These are phyloP conservation scores for Aspergillus hancockii DNA, from an alignment of 495 filamentous ascomycete species.

Conservation along the genomic window DNA sequence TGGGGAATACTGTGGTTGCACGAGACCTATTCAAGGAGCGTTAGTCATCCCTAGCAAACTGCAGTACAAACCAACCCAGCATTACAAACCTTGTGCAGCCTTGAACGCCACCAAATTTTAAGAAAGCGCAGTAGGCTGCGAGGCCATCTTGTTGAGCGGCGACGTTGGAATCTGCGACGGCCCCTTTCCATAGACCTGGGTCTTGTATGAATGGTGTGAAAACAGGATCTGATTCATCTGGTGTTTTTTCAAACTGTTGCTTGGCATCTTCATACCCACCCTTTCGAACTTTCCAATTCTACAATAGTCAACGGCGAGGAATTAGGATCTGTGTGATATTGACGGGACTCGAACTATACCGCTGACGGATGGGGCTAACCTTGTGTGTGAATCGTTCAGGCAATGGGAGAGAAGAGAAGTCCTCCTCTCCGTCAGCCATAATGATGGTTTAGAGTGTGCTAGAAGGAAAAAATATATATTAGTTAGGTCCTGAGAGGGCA, in stretches of 20 bases:
- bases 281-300: slow-evolving; percentile 98
- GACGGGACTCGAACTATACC: neutral
- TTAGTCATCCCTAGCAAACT: slow-evolving; percentile 11
- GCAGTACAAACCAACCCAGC: slow-evolving; percentile 4
- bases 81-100: slow-evolving; percentile 66
- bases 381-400: slow-evolving; percentile 87
- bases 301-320: neutral
- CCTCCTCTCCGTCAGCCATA: slow-evolving; percentile 69
- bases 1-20: slow-evolving; percentile 66
- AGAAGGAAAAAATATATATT: slow-evolving; percentile 2
- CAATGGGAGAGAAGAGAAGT: slow-evolving; percentile 79
- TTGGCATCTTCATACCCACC: slow-evolving; percentile 91
- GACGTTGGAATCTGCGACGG: slow-evolving; percentile 93
- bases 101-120: slow-evolving; percentile 81
- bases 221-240: slow-evolving; percentile 82
- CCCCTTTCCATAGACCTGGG: slow-evolving; percentile 84
- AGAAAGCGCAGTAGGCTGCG: slow-evolving; percentile 79
- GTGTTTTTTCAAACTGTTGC: slow-evolving; percentile 79
- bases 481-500: neutral
- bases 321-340: slow-evolving; percentile 24
- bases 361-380: slow-evolving; percentile 44
- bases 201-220: slow-evolving; percentile 88
- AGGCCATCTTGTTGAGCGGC: slow-evolving; percentile 95
- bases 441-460: slow-evolving; percentile 18
- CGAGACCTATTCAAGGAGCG: slow-evolving; percentile 61